Evolutionary conservation across 768 basidiomycete genomes (phyloP).

Genomic region (Saitozyma podzolica): DNA sequence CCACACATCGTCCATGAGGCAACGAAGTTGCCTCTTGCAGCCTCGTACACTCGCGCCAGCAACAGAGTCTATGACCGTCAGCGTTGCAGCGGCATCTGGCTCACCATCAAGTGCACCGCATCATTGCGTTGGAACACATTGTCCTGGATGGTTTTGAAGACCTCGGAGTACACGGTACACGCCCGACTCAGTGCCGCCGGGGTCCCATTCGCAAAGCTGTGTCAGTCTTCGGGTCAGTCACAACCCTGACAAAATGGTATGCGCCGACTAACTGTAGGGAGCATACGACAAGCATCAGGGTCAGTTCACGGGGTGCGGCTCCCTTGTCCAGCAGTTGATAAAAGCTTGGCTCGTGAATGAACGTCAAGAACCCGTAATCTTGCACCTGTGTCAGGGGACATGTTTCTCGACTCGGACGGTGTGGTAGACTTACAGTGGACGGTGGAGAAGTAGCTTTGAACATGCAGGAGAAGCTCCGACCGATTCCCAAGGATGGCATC

Average conservation of each 20-base stretch:
- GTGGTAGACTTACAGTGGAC: slow-evolving; percentile 23
- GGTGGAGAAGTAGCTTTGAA: slow-evolving; percentile 15
- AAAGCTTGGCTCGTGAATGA: slow-evolving; percentile 24
- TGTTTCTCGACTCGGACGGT: too few species aligned
- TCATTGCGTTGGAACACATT: slow-evolving; percentile 9
- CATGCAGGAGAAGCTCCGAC: neutral
- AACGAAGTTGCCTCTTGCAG: slow-evolving; percentile 9
- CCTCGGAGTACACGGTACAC: neutral
- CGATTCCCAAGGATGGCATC: too few species aligned
- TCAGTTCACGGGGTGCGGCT: slow-evolving; percentile 9
- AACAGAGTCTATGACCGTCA: too few species aligned
- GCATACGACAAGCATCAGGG: slow-evolving; percentile 20
- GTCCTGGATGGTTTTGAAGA: neutral
- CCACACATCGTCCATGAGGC: slow-evolving; percentile 19
- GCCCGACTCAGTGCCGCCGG: neutral
- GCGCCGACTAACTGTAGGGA: slow-evolving; percentile 13
- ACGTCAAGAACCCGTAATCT: slow-evolving; percentile 26
- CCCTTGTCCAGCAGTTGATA: slow-evolving; percentile 11
- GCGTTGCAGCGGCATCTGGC: neutral
- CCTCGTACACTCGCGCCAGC: slow-evolving; percentile 6
- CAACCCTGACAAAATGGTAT: slow-evolving; percentile 5
- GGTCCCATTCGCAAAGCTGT: neutral
- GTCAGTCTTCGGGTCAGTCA: too few species aligned
- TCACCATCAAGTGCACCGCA: slow-evolving; percentile 24
- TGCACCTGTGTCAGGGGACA: too few species aligned